Conservation (phyloP, 2,329 filamentous ascomycete genomes). For the Xenoacremonium recifei region DNA sequence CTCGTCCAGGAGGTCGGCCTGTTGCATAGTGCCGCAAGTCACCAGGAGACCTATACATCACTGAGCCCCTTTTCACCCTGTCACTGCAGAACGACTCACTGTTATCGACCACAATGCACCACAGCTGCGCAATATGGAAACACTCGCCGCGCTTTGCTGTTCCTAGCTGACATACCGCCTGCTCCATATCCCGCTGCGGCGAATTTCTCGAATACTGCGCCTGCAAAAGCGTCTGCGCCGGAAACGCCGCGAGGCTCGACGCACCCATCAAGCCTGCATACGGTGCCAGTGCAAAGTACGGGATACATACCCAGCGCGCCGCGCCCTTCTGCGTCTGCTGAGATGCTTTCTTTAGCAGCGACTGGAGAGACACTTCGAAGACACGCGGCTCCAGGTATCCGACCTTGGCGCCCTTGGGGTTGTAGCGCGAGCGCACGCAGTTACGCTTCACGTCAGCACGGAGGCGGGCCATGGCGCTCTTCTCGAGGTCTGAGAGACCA, state of each 20-base stretch:
- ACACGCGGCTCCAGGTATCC: slow-evolving; percentile 40
- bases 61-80: background rate
- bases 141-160: slow-evolving; percentile 35
- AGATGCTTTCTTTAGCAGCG: slow-evolving; percentile 16
- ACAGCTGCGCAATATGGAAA: slow-evolving; percentile 48
- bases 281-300: slow-evolving; percentile 45
- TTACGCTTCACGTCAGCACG: slow-evolving; percentile 36
- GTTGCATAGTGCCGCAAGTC: slow-evolving; percentile 39
- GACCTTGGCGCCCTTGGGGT: slow-evolving; percentile 37
- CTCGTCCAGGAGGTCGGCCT: slow-evolving; percentile 32
- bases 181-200: slow-evolving; percentile 42
- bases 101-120: slow-evolving; percentile 45
- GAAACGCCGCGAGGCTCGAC: slow-evolving; percentile 34
- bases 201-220: slow-evolving; percentile 38
- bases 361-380: slow-evolving; percentile 35
- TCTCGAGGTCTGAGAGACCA: slow-evolving; percentile 33
- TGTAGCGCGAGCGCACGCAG: slow-evolving; percentile 35
- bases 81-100: slow-evolving; percentile 29
- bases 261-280: slow-evolving; percentile 38
- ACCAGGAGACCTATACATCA: slow-evolving; percentile 33
- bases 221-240: slow-evolving; percentile 43
- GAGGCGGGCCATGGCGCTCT: slow-evolving; percentile 33
- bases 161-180: slow-evolving; percentile 42
- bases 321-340: slow-evolving; percentile 10
- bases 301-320: slow-evolving; percentile 43